Conservation (phyloP, 2,329 filamentous ascomycete genomes). For the Monosporascus sp. region DNA sequence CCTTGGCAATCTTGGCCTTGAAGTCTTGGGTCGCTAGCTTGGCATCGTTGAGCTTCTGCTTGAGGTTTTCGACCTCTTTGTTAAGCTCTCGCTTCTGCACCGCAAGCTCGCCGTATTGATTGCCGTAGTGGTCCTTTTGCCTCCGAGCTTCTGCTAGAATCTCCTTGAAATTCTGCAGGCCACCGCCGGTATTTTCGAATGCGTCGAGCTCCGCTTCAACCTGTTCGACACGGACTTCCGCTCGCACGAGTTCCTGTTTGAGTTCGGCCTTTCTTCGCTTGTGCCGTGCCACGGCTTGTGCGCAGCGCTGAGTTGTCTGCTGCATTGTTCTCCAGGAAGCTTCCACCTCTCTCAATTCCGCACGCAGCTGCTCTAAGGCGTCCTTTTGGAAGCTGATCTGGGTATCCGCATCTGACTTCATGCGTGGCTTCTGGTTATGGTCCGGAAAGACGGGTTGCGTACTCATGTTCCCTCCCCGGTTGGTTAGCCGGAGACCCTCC, state of each 20-base stretch:
- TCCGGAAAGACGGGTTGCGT: conserved; percentile 36
- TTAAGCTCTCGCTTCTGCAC: conserved; percentile 46
- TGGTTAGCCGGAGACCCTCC: conserved; percentile 55
- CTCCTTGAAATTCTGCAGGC: conserved; percentile 53
- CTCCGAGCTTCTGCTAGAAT: conserved; percentile 49
- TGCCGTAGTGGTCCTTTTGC: conserved; percentile 43
- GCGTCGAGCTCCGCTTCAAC: conserved; percentile 58
- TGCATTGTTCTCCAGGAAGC: conserved; percentile 42
- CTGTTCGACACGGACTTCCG: conserved; percentile 52
- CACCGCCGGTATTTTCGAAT: conserved; percentile 63
- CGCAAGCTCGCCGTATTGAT: conserved; percentile 48
- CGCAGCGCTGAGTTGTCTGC: conserved; percentile 43
- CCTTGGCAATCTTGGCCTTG: conserved; percentile 48
- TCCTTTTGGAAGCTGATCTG: conserved; percentile 54
- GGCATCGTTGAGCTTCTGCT: conserved; percentile 27
- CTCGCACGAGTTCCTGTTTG: conserved; percentile 50
- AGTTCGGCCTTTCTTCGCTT: conserved; percentile 36
- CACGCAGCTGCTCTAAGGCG: conserved; percentile 46
- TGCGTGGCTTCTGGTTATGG: conserved; percentile 56
- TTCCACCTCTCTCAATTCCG: conserved; percentile 49
- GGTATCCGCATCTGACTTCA: conserved; percentile 70
- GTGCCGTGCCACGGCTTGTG: conserved; percentile 39
- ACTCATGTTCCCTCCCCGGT: conserved; percentile 31
- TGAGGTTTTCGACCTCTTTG: conserved; percentile 34
- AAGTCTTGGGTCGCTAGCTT: conserved; percentile 32